Conservation (phyloP, 1,284 basidiomycete genomes). For the Phlebopus sp. region DNA sequence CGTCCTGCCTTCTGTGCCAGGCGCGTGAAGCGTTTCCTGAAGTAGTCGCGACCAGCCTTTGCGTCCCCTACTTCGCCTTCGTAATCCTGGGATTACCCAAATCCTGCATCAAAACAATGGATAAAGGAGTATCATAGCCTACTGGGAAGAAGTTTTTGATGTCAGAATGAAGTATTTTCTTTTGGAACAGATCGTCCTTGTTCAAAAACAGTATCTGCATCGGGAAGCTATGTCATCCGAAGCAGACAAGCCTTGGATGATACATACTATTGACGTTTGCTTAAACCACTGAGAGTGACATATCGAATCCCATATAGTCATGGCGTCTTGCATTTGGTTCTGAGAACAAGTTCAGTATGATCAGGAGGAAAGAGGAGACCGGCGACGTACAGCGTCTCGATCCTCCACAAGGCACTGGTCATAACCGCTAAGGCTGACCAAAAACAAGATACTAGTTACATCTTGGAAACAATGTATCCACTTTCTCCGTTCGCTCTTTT, state of each 20-base stretch:
- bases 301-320: slow-evolving; percentile 95
- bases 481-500: slow-evolving; percentile 86
- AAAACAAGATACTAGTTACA: slow-evolving; percentile 84
- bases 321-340: slow-evolving; percentile 96
- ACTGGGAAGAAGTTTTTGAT: slow-evolving; percentile 87
- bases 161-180: slow-evolving; percentile 78
- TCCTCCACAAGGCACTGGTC: slow-evolving; percentile 95
- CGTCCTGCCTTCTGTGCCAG: slow-evolving; percentile 80
- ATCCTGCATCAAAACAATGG: background rate
- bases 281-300: slow-evolving; percentile 93
- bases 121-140: slow-evolving; percentile 25
- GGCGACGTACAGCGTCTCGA: slow-evolving; percentile 71
- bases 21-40: slow-evolving; percentile 81
- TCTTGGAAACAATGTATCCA: slow-evolving; percentile 89
- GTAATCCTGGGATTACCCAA: slow-evolving; percentile 53
- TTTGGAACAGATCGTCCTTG: slow-evolving; percentile 86
- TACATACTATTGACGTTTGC: slow-evolving; percentile 79
- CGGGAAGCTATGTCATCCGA: slow-evolving; percentile 7
- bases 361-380: background rate
- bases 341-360: slow-evolving; percentile 28
- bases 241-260: slow-evolving; percentile 1
- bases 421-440: slow-evolving; percentile 85
- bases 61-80: slow-evolving; percentile 71
- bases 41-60: slow-evolving; percentile 82
- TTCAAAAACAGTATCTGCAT: slow-evolving; percentile 87